Evolutionary conservation across 202 grass and related monocot species (phyloP).

Genomic region (Carex arenaria): DNA sequence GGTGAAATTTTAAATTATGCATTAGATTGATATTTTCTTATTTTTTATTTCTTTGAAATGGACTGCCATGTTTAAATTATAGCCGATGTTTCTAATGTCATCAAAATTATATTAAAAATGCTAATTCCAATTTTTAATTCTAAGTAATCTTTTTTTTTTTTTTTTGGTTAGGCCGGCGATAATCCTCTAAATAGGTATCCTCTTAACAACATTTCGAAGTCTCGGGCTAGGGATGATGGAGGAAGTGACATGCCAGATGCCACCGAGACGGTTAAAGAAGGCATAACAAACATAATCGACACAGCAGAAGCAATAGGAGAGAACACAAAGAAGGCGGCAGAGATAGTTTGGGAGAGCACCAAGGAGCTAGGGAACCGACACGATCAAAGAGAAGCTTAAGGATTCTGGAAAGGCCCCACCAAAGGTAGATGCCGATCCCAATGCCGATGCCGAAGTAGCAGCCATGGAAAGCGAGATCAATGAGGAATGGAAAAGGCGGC

Average conservation of each 20-base stretch:
- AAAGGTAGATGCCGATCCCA: background rate
- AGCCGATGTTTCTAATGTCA: background rate
- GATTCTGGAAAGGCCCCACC: background rate
- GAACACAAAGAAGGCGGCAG: background rate
- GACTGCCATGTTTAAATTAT: background rate
- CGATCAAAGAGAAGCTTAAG: conserved; percentile 4
- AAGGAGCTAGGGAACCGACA: background rate
- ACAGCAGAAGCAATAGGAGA: background rate
- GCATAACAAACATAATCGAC: conserved; percentile 1
- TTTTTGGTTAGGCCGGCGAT: background rate
- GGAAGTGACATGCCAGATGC: background rate
- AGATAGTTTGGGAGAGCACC: conserved; percentile 1
- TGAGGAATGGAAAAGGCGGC: conserved; percentile 11
- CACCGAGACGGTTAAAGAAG: background rate
- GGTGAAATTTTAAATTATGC: background rate
- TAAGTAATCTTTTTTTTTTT: background rate
- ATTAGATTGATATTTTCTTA: background rate
- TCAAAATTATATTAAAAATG: background rate
- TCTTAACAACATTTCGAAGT: background rate
- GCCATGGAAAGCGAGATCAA: background rate
- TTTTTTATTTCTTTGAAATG: background rate
- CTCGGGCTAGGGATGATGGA: background rate
- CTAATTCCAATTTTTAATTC: background rate
- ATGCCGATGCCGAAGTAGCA: background rate
- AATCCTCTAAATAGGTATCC: background rate